Conservation (phyloP, 202 grass and related monocot species). For the Zizania palustris region DNA sequence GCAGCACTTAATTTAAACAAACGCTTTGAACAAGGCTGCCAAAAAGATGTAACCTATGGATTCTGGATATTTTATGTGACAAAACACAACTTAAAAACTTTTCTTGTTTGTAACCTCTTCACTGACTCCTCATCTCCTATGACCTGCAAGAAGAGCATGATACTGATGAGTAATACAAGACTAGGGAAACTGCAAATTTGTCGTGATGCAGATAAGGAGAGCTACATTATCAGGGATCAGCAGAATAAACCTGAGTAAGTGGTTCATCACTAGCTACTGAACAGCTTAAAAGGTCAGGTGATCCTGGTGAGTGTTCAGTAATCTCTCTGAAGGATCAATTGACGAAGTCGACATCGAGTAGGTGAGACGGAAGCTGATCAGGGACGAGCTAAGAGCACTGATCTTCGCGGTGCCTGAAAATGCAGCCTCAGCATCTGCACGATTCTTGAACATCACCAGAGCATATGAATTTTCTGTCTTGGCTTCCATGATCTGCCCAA, state of each 20-base stretch:
- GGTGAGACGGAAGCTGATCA: constrained; percentile 62
- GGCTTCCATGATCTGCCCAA: constrained; percentile 62
- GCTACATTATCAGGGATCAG: background rate
- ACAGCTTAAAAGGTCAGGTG: background rate
- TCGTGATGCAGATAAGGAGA: background rate
- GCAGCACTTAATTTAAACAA: constrained; percentile 1
- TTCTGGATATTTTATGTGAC: background rate
- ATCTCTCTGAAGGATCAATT: background rate
- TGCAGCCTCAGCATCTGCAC: constrained; percentile 54
- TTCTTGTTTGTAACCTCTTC: background rate
- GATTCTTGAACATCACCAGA: constrained; percentile 60
- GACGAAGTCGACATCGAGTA: constrained; percentile 31
- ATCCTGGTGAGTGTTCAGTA: background rate
- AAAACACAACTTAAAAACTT: background rate
- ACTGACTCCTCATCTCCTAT: constrained; percentile 15
- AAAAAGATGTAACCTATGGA: constrained; percentile 5
- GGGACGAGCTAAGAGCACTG: constrained; percentile 39
- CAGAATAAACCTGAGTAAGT: constrained; percentile 22
- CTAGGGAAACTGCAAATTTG: background rate
- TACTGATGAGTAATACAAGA: background rate
- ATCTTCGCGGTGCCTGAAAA: constrained; percentile 52
- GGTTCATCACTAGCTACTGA: background rate
- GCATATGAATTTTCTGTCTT: constrained; percentile 42
- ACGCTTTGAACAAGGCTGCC: background rate
- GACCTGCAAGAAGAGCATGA: constrained; percentile 28